Evolutionary conservation across 371 early-diverging fungal genomes (phyloP).

Genomic region (Saksenaea vasiformis): DNA sequence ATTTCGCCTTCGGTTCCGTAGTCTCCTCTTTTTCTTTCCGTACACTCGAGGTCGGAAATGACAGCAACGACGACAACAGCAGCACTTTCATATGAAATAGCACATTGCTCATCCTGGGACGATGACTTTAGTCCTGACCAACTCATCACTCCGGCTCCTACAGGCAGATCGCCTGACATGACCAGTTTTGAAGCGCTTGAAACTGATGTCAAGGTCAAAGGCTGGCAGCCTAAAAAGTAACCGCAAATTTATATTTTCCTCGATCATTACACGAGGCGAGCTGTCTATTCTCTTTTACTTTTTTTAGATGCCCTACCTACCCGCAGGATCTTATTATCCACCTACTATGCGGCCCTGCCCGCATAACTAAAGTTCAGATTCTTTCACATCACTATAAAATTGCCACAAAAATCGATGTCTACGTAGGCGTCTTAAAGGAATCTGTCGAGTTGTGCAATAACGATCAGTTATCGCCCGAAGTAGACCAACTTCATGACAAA

Average conservation of each 20-base stretch:
- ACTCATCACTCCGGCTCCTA: conserved; percentile 34
- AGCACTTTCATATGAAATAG: conserved; percentile 25
- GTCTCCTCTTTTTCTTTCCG: conserved; percentile 3
- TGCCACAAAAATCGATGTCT: conserved; percentile 73
- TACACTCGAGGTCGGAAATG: background rate
- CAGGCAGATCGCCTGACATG: conserved; percentile 16
- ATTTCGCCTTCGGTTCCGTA: conserved; percentile 7
- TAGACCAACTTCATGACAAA: background rate
- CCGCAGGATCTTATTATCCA: conserved; percentile 73
- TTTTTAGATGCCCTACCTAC: conserved; percentile 66
- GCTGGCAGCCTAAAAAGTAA: conserved; percentile 55
- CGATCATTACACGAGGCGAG: background rate
- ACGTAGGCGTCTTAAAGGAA: conserved; percentile 51
- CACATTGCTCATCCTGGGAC: conserved; percentile 44
- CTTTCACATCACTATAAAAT: conserved; percentile 84
- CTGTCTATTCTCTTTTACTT: background rate
- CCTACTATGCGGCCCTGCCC: conserved; percentile 58
- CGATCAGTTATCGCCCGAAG: background rate
- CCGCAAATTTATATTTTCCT: background rate
- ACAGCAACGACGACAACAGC: conserved; percentile 12
- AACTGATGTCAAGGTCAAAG: conserved; percentile 31
- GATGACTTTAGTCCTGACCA: conserved; percentile 42
- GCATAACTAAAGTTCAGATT: conserved; percentile 73
- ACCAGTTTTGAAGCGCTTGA: background rate
- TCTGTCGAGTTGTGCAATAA: conserved; percentile 11